These are phyloP conservation scores for Westerdykella sp. DNA, from an alignment of 2,329 filamentous ascomycete genomes.

Conservation along the genomic window DNA sequence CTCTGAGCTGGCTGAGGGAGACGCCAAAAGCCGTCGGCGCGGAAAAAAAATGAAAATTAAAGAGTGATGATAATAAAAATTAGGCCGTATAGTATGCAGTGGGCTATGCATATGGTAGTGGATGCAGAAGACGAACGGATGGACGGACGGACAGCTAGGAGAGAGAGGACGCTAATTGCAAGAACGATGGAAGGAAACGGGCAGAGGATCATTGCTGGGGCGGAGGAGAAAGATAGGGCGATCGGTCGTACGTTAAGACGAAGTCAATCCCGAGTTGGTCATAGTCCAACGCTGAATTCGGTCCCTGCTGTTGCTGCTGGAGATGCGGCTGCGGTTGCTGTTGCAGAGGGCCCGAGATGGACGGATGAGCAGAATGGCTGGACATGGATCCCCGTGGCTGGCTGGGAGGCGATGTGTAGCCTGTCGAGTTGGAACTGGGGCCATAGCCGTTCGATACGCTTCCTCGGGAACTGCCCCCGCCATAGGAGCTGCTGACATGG, in stretches of 20 bases:
- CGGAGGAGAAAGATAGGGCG: constrained; percentile 50
- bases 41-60: not conserved
- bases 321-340: constrained; percentile 8
- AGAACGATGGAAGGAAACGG: constrained; percentile 1
- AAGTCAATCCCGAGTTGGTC: constrained; percentile 84
- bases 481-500: constrained; percentile 34
- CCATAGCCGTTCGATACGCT: constrained; percentile 60
- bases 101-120: constrained; percentile 1
- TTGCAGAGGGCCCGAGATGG: constrained; percentile 24
- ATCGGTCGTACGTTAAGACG: constrained; percentile 78
- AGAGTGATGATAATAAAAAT: constrained; percentile 1
- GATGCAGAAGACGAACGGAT: constrained; percentile 14
- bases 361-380: not conserved
- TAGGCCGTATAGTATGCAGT: constrained; percentile 6
- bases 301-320: constrained; percentile 14
- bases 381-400: constrained; percentile 25
- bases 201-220: constrained; percentile 32
- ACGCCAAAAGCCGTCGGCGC: not conserved
- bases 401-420: constrained; percentile 42
- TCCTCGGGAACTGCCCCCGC: constrained; percentile 43
- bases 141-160: constrained; percentile 3
- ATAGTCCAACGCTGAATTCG: constrained; percentile 55
- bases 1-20: not conserved
- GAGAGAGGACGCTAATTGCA: too few relatives aligned
- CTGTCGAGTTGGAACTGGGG: constrained; percentile 41